Conservation (phyloP, 2,329 filamentous ascomycete species). For the Xylariomycetidae sp. region DNA sequence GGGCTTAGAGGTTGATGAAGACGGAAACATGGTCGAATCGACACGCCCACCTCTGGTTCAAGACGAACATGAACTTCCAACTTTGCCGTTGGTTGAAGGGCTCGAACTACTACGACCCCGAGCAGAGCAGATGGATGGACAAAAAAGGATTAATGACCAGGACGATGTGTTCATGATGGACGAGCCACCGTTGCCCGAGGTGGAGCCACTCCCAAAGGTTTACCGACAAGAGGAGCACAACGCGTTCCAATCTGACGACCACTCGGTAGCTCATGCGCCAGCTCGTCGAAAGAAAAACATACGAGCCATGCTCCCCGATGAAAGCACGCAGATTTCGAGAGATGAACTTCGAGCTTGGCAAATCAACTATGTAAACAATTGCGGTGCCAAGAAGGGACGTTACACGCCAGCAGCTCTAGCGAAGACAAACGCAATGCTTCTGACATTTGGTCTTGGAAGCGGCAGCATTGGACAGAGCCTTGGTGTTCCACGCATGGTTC, state of each 20-base stretch:
- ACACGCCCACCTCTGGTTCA: constrained; percentile 26
- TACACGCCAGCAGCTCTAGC: constrained; percentile 30
- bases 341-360: constrained; percentile 37
- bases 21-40: constrained; percentile 43
- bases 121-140: too few species aligned
- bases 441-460: constrained; percentile 36
- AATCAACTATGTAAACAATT: constrained; percentile 47
- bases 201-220: constrained; percentile 28
- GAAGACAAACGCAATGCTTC: constrained; percentile 35
- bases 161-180: constrained; percentile 32
- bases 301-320: constrained; percentile 20
- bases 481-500: constrained; percentile 24
- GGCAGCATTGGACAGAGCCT: constrained; percentile 30
- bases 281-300: constrained; percentile 19
- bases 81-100: constrained; percentile 25
- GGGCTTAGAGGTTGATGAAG: constrained; percentile 45
- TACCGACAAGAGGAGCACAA: constrained; percentile 14
- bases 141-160: constrained; percentile 22
- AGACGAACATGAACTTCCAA: constrained; percentile 40
- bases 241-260: constrained; percentile 11
- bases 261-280: constrained; percentile 7
- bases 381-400: constrained; percentile 20
- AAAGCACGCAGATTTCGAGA: constrained; percentile 30
- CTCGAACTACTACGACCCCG: too few species aligned
- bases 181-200: constrained; percentile 34